Conservation (phyloP, 2,329 filamentous ascomycete species). For the Chaetomiaceae sp. region DNA sequence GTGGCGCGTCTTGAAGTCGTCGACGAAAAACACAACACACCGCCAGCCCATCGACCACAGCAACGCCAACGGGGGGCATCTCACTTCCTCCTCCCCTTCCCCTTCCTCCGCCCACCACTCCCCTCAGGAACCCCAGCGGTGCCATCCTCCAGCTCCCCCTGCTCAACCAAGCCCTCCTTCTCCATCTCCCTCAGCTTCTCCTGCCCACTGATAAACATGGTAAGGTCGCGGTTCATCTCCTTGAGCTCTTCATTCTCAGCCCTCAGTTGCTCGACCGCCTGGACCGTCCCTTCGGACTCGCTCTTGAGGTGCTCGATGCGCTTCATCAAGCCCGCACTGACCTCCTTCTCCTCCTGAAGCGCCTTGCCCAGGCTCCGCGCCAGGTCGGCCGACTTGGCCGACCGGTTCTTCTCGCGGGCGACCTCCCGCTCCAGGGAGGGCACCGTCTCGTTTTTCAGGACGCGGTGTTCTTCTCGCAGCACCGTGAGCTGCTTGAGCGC, state of each 20-base stretch:
- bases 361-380: conserved; percentile 70
- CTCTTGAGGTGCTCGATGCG: conserved; percentile 71
- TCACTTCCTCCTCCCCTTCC: conserved; percentile 39
- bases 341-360: conserved; percentile 79
- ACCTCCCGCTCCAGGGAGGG: conserved; percentile 68
- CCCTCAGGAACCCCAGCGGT: conserved; percentile 54
- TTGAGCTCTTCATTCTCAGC: conserved; percentile 66
- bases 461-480: conserved; percentile 51
- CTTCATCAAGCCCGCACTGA: conserved; percentile 75
- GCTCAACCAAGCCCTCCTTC: conserved; percentile 52
- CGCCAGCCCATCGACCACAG: too few relatives aligned
- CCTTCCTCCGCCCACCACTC: conserved; percentile 46
- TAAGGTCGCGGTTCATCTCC: conserved; percentile 82
- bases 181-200: conserved; percentile 72
- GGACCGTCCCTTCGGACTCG: conserved; percentile 52
- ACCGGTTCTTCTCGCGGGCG: conserved; percentile 61
- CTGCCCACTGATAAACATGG: conserved; percentile 79
- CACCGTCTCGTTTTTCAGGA: conserved; percentile 52
- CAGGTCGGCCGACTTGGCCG: conserved; percentile 67
- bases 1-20: too few relatives aligned
- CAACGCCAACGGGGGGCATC: too few relatives aligned
- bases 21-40: neutral
- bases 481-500: conserved; percentile 45
- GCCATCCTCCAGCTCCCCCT: conserved; percentile 71
- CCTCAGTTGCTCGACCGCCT: conserved; percentile 67